Base-by-base conservation (phyloP, 176 grass and related monocot species). In the Stipa capillata region DNA sequence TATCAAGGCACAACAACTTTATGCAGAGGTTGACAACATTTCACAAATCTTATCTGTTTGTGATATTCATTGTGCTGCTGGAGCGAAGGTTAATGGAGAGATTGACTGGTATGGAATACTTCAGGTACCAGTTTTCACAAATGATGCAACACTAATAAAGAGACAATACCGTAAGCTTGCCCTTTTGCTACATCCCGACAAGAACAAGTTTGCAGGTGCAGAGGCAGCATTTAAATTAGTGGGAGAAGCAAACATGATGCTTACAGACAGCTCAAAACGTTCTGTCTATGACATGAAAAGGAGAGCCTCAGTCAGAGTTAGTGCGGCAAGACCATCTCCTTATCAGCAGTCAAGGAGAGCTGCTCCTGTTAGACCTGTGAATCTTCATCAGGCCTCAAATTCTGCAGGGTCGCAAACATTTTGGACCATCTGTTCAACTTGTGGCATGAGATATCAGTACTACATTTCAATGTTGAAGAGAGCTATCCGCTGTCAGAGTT, bases 141-240 rank as follows among this genome's bases (percentile, higher is more conserved):
- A 87, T 13, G 94, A 97, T 79, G 94, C 90, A 13, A 16, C 53
- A 36, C 56, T 80, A 28, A 94, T 97, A 72, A 97, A 92, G 80
- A 97, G 85, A 39, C 88, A 93, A 44, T 97, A 97, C 51, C 89
- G 89, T 13, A 97, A 86, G 57, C 82, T 94, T 84, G 89, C 89
- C 60, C 82, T 97, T 78, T 87, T 92, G 68, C 87, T 97, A 34
- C 94, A 97, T 78, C 94, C 89, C 24, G 91, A 97, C 72, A 97
- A 94, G 83, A 97, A 97, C 76, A 89, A 90, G 63, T 94, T 97
- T 60, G 48, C 85, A 28, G 91, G 94, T 67, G 91, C 91, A 76
- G 94, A 94, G 76, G 89, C 91, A 17, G 94, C 94, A 15, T 97
- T 97, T 79, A 97, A 97, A 67, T 84, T 97, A 82, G 83, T 97